A percentile compares a stretch with the other conserved stretches of the same genome.
Evolutionary conservation across 1,284 basidiomycete species (phyloP).

Genomic region (Puccinia novopanici): DNA sequence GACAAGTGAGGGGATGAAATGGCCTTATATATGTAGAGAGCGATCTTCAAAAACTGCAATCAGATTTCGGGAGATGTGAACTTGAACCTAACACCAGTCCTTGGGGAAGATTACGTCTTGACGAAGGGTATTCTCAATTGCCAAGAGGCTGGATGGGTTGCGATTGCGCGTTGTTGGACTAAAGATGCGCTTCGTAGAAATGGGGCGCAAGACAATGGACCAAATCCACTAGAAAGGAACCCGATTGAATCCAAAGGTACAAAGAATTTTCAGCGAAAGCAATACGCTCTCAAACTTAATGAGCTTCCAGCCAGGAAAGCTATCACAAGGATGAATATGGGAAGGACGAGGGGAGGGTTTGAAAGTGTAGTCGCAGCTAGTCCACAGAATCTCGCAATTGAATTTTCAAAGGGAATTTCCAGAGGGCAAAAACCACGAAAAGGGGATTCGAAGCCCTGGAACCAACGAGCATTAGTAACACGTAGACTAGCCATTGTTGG

Average conservation of each 20-base stretch:
- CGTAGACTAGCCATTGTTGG: constrained; percentile 14
- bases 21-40: constrained; percentile 20
- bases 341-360: background rate
- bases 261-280: constrained; percentile 9
- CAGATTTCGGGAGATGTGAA: background rate
- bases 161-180: background rate
- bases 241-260: constrained; percentile 13
- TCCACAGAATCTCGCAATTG: constrained; percentile 3
- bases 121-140: constrained; percentile 1
- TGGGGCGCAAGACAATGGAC: constrained; percentile 15
- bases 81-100: background rate
- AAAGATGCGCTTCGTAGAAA: constrained; percentile 2
- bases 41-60: background rate
- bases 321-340: constrained; percentile 6
- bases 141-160: background rate
- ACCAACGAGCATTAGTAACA: background rate
- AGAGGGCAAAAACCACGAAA: constrained; percentile 12
- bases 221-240: constrained; percentile 6
- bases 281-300: background rate
- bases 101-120: background rate
- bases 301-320: constrained; percentile 12
- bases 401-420: constrained; percentile 4
- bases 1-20: background rate
- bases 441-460: constrained; percentile 1
- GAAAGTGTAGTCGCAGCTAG: background rate